A percentile compares a stretch with the other conserved stretches of the same genome.
Conservation (phyloP, 768 basidiomycete species). For the Mycena floridula region DNA sequence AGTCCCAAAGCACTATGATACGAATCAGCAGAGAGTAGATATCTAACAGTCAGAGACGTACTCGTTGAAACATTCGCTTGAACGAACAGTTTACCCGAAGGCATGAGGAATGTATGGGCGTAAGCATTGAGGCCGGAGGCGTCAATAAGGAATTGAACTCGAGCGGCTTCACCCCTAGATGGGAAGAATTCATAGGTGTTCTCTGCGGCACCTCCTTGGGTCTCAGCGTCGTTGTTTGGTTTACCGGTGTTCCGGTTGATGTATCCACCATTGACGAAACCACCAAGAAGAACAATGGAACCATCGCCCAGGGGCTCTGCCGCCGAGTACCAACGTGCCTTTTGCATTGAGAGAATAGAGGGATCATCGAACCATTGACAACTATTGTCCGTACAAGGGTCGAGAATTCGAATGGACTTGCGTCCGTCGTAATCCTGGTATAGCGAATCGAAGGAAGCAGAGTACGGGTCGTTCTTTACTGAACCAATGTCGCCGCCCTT, state of each 20-base stretch:
- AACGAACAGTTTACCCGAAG: slow-evolving; percentile 73
- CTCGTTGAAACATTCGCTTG: slow-evolving; percentile 79
- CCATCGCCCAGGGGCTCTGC: slow-evolving; percentile 76
- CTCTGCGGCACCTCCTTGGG: slow-evolving; percentile 68
- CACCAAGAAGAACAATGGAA: slow-evolving; percentile 73
- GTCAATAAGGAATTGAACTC: slow-evolving; percentile 61
- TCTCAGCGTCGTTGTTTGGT: slow-evolving; percentile 59
- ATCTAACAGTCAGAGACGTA: slow-evolving; percentile 30
- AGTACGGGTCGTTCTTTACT: too few relatives aligned
- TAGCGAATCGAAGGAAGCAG: too few relatives aligned
- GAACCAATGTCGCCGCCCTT: slow-evolving; percentile 56
- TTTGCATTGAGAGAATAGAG: slow-evolving; percentile 57
- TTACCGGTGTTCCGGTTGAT: slow-evolving; percentile 73
- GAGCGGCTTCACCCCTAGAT: slow-evolving; percentile 42
- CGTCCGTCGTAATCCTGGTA: slow-evolving; percentile 81
- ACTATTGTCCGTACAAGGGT: slow-evolving; percentile 55
- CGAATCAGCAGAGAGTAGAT: neutral
- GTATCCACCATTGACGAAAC: slow-evolving; percentile 74
- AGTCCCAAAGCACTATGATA: slow-evolving; percentile 33
- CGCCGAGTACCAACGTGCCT: slow-evolving; percentile 72
- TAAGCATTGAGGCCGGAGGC: slow-evolving; percentile 79
- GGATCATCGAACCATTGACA: slow-evolving; percentile 76
- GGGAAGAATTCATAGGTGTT: slow-evolving; percentile 85
- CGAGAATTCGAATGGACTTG: slow-evolving; percentile 73
- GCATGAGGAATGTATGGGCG: slow-evolving; percentile 67